These are phyloP conservation scores for Scheffersomyces parashehatae DNA, from an alignment of 1,139 yeast species.

Conservation along the genomic window DNA sequence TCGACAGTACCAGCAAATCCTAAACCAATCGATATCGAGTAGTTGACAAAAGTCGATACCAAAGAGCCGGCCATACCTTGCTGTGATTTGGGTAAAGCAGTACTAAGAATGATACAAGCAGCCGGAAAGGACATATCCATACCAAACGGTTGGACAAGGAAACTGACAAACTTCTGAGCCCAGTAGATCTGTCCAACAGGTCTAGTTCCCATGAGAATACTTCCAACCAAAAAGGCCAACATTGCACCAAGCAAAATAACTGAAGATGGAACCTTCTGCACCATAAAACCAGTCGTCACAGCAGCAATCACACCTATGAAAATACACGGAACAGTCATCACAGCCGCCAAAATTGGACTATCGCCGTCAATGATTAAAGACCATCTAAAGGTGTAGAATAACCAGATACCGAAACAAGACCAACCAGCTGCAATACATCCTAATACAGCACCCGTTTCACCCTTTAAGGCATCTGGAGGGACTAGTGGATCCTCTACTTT, in stretches of 20 bases:
- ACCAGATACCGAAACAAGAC: constrained; percentile 63
- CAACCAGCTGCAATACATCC: constrained; percentile 57
- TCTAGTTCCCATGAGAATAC: constrained; percentile 43
- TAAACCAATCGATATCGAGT: constrained; percentile 62
- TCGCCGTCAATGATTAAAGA: constrained; percentile 28
- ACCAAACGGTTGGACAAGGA: constrained; percentile 52
- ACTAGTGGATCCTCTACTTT: constrained; percentile 45
- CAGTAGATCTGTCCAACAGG: constrained; percentile 52
- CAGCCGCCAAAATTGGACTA: constrained; percentile 38
- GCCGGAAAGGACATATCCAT: constrained; percentile 72
- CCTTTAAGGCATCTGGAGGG: constrained; percentile 42
- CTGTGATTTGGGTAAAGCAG: constrained; percentile 50
- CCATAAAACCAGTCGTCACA: constrained; percentile 36
- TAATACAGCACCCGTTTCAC: constrained; percentile 47
- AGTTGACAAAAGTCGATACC: constrained; percentile 61
- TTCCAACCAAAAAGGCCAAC: constrained; percentile 43
- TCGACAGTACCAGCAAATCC: constrained; percentile 69
- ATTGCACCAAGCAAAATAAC: constrained; percentile 47
- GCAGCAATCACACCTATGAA: constrained; percentile 48
- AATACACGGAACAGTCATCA: constrained; percentile 23
- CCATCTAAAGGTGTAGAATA: constrained; percentile 46
- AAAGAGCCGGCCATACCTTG: constrained; percentile 71
- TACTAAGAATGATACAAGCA: constrained; percentile 52
- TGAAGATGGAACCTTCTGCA: constrained; percentile 40
- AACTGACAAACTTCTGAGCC: constrained; percentile 53